Conservation (phyloP, 495 filamentous ascomycete species). For the Tuber calosporum region DNA sequence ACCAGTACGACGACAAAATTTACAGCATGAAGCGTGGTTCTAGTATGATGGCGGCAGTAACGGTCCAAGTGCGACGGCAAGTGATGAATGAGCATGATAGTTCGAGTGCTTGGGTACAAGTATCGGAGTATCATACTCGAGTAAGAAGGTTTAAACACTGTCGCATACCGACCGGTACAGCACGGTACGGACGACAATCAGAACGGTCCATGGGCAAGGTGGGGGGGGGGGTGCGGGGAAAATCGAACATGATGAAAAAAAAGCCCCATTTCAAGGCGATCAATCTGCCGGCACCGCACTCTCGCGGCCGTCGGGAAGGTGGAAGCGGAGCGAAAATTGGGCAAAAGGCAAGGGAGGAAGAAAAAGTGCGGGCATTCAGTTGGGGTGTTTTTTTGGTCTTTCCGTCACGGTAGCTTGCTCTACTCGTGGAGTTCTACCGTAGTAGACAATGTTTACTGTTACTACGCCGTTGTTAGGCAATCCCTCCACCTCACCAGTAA, state of each 20-base stretch:
- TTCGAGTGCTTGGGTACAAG: not conserved
- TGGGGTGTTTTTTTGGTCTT: not conserved
- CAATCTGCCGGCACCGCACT: not conserved
- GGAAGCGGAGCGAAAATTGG: not conserved
- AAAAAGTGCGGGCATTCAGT: not conserved
- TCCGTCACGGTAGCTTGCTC: not conserved
- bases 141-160: not conserved
- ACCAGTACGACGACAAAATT: not conserved
- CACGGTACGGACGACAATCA: constrained; percentile 12
- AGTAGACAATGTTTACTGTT: not conserved
- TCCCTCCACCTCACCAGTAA: not conserved
- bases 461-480: not conserved
- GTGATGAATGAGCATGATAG: not conserved
- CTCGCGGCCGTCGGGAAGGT: not conserved
- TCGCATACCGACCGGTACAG: too few relatives aligned
- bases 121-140: too few relatives aligned
- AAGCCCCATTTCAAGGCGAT: not conserved
- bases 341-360: not conserved
- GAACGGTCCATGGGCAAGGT: not conserved
- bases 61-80: not conserved
- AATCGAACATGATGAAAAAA: constrained; percentile 19
- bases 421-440: not conserved
- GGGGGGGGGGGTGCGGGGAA: constrained; percentile 23
- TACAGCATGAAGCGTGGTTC: too few relatives aligned
- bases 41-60: not conserved